These are phyloP conservation scores for Aristolochia fimbriata DNA, from an alignment of 164 flowering plant species.

Conservation along the genomic window DNA sequence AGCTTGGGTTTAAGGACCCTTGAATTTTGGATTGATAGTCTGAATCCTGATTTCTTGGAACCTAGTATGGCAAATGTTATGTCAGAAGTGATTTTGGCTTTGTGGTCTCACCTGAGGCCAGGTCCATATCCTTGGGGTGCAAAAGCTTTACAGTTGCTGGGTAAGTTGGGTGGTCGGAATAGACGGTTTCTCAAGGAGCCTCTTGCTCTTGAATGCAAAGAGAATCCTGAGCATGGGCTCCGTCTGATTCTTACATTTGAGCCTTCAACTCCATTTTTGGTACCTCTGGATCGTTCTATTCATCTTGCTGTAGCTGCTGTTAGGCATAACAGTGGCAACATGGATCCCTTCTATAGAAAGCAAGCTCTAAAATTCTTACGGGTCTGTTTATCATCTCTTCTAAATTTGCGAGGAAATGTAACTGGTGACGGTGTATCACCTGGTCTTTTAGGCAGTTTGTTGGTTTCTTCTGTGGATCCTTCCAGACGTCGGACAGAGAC, in stretches of 20 bases:
- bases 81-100: slow-evolving; percentile 91
- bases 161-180: slow-evolving; percentile 97
- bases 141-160: slow-evolving; percentile 83
- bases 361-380: slow-evolving; percentile 88
- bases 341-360: slow-evolving; percentile 76
- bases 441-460: slow-evolving; percentile 45
- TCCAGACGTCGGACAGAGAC: slow-evolving; percentile 63
- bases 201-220: slow-evolving; percentile 94
- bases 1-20: slow-evolving; percentile 83
- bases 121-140: slow-evolving; percentile 93
- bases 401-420: slow-evolving; percentile 73
- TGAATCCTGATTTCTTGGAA: slow-evolving; percentile 98
- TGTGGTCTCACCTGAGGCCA: slow-evolving; percentile 97
- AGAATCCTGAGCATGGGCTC: slow-evolving; percentile 99
- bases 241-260: slow-evolving; percentile 97
- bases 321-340: slow-evolving; percentile 41
- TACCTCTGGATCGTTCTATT: slow-evolving; percentile 94
- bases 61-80: slow-evolving; percentile 96
- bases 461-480: slow-evolving; percentile 60
- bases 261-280: slow-evolving; percentile 94
- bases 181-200: slow-evolving; percentile 96
- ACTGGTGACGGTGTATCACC: slow-evolving; percentile 50
- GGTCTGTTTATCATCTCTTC: slow-evolving; percentile 85
- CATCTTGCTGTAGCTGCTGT: slow-evolving; percentile 86
- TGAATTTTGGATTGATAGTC: slow-evolving; percentile 97